These are phyloP conservation scores for Sphaerostilbella broomeana DNA, from an alignment of 2,329 filamentous ascomycete genomes.

Conservation along the genomic window DNA sequence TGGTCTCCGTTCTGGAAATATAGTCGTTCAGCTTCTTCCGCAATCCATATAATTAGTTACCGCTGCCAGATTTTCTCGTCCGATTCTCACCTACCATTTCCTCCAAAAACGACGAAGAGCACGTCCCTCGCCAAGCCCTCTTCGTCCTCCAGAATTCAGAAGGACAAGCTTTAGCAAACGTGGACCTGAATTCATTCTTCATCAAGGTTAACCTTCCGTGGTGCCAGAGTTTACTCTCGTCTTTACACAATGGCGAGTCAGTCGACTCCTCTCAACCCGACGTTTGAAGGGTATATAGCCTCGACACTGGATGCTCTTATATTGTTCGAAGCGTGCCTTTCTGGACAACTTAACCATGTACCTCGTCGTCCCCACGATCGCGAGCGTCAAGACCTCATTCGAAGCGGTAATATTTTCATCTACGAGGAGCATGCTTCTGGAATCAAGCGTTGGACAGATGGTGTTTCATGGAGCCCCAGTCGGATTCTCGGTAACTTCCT, in stretches of 20 bases:
- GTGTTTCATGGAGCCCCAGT: constrained; percentile 84
- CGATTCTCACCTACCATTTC: not conserved
- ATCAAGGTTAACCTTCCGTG: constrained; percentile 16
- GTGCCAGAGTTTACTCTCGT: too few relatives aligned
- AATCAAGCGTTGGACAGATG: constrained; percentile 93
- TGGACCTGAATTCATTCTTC: constrained; percentile 4
- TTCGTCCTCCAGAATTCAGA: too few relatives aligned
- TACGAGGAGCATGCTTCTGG: constrained; percentile 88
- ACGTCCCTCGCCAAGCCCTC: too few relatives aligned
- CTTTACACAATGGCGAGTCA: constrained; percentile 23
- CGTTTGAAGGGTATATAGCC: constrained; percentile 60
- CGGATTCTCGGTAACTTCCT: constrained; percentile 80
- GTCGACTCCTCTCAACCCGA: constrained; percentile 46
- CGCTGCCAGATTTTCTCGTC: not conserved
- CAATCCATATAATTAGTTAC: not conserved
- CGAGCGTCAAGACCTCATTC: constrained; percentile 69
- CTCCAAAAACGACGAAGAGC: too few relatives aligned
- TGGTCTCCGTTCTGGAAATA: not conserved
- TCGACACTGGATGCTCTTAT: constrained; percentile 70
- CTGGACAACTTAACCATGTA: constrained; percentile 65
- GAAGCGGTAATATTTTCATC: constrained; percentile 80
- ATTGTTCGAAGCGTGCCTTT: constrained; percentile 72
- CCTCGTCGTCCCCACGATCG: constrained; percentile 80
- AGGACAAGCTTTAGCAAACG: not conserved
- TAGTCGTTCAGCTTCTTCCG: not conserved